Evolutionary conservation across 2,329 filamentous ascomycete genomes (phyloP), one percentile per base, ranked within the genome.

Genomic region (Hymenoscyphus infarciens): DNA sequence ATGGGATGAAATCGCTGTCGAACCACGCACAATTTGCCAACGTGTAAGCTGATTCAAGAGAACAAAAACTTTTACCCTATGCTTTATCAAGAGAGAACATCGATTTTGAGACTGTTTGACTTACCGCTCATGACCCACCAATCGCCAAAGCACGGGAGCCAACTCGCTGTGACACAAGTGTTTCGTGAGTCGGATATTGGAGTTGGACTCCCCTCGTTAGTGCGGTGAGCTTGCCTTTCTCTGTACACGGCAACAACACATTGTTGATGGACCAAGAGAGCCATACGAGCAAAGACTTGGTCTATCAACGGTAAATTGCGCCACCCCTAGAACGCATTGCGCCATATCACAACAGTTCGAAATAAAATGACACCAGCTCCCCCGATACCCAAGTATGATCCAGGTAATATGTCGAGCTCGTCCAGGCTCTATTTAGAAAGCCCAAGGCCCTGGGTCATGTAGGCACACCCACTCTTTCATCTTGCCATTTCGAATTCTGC

Each of bases 291-390:
- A 56, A 60, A 53, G 45, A 38, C 29, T 25, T 33, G 57, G 29
- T 29, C 27, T 15, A 39, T 25, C 25, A 39, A 56, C 45, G 39
- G 53, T 54, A 53, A 57, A 65, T 66, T 54, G 39, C 67, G 63
- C 63, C 63, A 69, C 66, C 61, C 19, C 11, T 45, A 31, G 22
- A 49, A 45, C 25, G 19, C 33, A 65, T 67, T 55, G 61, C 65
- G 66, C 59, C 56, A 67, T 64, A 66, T 63, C 54, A 55, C 66
- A 66, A 61, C 60, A 57, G 60, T 59, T 61, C 52, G 11, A 61
- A 61, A 62, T 62, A 67, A 65, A 65, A 67, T 69, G 64, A 65
- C 56, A 66, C 58, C 61, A 66, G 33, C 31, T 59, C 60, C 59
- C 58, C 61, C 59, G 53, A 49, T 31, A 49, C 39, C 19, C 25